phyloP scores from a whole-genome alignment of 192 early-diverging fungal genomes.

The Gigaspora rosea region DNA sequence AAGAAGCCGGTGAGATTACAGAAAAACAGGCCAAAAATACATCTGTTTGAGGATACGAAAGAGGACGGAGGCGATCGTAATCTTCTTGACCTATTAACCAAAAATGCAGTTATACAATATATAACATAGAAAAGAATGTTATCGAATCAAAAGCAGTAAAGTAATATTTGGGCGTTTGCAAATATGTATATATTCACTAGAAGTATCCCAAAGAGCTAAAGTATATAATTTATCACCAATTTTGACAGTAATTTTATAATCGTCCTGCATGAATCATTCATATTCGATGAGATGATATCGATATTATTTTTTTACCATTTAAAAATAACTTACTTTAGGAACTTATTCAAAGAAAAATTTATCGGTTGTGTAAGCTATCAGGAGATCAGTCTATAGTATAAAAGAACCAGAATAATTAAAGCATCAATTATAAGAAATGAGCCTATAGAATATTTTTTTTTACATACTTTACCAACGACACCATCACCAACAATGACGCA shows the following conservation, averaged over 20 bases:
- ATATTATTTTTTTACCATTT: neutral
- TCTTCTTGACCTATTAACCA: conserved; percentile 79
- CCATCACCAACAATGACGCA: conserved; percentile 79
- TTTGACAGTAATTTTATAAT: conserved; percentile 99
- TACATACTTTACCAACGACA: conserved; percentile 68
- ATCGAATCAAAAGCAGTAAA: too few species aligned
- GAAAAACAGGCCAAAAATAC: conserved; percentile 95
- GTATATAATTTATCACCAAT: conserved; percentile 97
- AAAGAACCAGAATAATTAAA: neutral
- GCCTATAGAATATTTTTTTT: too few species aligned
- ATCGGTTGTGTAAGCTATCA: conserved; percentile 96
- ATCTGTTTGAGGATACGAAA: conserved; percentile 95
- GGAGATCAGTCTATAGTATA: conserved; percentile 76
- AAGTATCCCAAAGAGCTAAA: conserved; percentile 93
- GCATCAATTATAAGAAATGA: neutral
- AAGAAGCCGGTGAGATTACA: conserved; percentile 87
- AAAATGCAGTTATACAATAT: neutral
- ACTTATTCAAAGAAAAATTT: conserved; percentile 97
- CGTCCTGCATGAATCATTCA: conserved; percentile 39
- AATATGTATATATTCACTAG: conserved; percentile 49
- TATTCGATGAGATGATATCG: too few species aligned
- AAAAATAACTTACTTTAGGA: conserved; percentile 73
- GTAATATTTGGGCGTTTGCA: neutral
- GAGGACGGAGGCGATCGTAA: conserved; percentile 90
- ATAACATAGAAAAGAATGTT: too few species aligned